Evolutionary conservation across 1,284 basidiomycete genomes (phyloP), one percentile per base, ranked within the genome.

Genomic region (Bondarzewia mesenterica): DNA sequence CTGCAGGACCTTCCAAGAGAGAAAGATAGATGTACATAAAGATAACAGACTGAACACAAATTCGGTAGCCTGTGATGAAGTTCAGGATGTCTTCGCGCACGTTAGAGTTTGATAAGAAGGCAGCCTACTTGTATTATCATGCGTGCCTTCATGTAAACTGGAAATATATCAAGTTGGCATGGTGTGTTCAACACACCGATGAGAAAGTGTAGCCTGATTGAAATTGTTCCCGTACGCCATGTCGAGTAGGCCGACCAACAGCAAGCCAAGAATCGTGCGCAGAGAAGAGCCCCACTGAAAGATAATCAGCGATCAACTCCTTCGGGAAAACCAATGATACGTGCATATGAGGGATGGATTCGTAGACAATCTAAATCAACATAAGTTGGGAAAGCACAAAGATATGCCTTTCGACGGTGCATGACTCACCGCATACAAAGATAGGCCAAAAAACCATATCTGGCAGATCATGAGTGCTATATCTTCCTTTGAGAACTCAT

Each of bases 311-410:
- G 29, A 3, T 10, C 29, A 32, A 10, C 29, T 32, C 12, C 29
- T 32, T 32, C 29, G 73, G 63, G 54, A 77, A 79, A 2, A 63
- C 60, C 0, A 76, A 35, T 3, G 41, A 37, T 15, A 60, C 71
- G 51, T 51, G 78, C 77, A 73, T 62, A 55, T 81, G 78, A n/a
- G 78, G 75, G 3, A 78, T 70, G 0, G 78, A 80, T 50, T 75
- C 71, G 42, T 67, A 68, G 18, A 72, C 56, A 47, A 80, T 67
- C 62, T 63, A 32, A n/a, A 32, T 12, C 10, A n/a, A 32, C 29
- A 32, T 10, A 7, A 32, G n/a, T n/a, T n/a, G 29, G n/a, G 29
- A 12, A n/a, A 32, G 29, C 29, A 32, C 29, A 32, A 4, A 32
- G 6, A n/a, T n/a, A 32, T n/a, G 29, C 29, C n/a, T 32, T 4